Percentiles rank a stretch among this genome's conserved stretches.
These are phyloP conservation scores for Saposhnikovia divaricata DNA, from an alignment of 129 eudicot species.

Conservation along the genomic window DNA sequence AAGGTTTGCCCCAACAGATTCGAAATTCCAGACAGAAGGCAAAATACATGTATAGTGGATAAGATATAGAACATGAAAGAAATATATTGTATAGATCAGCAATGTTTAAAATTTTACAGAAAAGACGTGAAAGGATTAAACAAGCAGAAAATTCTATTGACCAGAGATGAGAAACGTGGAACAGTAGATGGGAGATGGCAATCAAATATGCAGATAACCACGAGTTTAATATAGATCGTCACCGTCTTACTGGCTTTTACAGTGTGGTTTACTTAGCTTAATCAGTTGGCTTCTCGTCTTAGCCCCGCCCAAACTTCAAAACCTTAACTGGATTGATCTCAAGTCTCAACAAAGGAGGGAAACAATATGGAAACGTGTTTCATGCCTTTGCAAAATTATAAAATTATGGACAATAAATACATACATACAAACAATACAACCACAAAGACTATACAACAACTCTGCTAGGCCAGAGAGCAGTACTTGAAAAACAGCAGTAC, in stretches of 20 bases:
- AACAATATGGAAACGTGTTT: no score
- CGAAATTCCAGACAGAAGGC: background rate
- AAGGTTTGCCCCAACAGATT: background rate
- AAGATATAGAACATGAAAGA: background rate
- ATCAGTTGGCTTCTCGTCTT: background rate
- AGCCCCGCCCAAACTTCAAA: no score
- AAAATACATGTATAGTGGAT: background rate
- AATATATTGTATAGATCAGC: background rate
- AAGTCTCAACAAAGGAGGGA: no score
- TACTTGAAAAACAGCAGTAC: no score
- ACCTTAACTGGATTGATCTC: no score
- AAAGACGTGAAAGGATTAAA: background rate
- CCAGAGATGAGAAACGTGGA: background rate
- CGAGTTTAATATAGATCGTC: background rate
- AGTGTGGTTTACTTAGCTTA: background rate
- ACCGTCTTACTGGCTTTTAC: background rate
- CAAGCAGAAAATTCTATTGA: background rate
- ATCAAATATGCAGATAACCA: background rate
- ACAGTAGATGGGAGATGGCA: background rate
- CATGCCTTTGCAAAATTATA: no score
- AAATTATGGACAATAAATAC: no score
- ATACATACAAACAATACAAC: no score
- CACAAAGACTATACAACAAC: no score
- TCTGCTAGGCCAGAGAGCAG: no score
- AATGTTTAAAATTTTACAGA: background rate